Evolutionary conservation across 345 rosid species (phyloP).

Genomic region (Anacardium occidentale): DNA sequence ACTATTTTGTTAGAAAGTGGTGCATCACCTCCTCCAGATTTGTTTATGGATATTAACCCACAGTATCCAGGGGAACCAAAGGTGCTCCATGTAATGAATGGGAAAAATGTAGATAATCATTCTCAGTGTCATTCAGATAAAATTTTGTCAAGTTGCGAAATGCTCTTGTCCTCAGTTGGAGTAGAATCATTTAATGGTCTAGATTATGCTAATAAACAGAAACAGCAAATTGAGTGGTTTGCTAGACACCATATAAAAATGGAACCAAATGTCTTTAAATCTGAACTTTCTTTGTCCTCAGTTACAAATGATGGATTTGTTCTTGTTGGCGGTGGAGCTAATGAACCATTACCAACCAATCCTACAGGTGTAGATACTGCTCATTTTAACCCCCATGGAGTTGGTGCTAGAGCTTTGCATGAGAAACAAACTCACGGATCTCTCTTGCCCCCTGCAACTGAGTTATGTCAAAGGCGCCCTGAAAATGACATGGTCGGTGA

Average conservation of each 20-base stretch:
- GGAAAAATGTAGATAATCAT: constrained; percentile 26
- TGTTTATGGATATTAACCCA: constrained; percentile 61
- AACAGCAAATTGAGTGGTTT: constrained; percentile 28
- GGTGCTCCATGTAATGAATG: constrained; percentile 31
- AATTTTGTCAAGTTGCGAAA: constrained; percentile 29
- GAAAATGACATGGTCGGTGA: constrained; percentile 31
- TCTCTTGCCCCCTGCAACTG: constrained; percentile 33
- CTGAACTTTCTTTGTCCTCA: constrained; percentile 33
- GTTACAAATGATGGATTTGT: constrained; percentile 35
- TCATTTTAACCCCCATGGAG: constrained; percentile 16
- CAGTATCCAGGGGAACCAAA: constrained; percentile 40
- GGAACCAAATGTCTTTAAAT: constrained; percentile 30
- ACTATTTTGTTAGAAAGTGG: constrained; percentile 90
- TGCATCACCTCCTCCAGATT: constrained; percentile 85
- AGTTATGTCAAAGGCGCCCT: constrained; percentile 34
- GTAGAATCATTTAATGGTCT: constrained; percentile 18
- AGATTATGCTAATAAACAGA: constrained; percentile 24
- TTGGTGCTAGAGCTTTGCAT: constrained; percentile 16
- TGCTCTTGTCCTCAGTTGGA: constrained; percentile 21
- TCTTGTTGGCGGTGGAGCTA: constrained; percentile 27
- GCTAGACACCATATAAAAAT: constrained; percentile 39
- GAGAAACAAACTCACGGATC: constrained; percentile 28
- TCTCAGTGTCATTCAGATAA: constrained; percentile 31
- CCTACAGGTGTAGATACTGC: constrained; percentile 21
- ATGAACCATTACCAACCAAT: constrained; percentile 24